Percentiles rank a stretch among this genome's conserved stretches.
These are phyloP conservation scores for Talaromyces albobiverticillius DNA, from an alignment of 2,329 filamentous ascomycete species.

Conservation along the genomic window DNA sequence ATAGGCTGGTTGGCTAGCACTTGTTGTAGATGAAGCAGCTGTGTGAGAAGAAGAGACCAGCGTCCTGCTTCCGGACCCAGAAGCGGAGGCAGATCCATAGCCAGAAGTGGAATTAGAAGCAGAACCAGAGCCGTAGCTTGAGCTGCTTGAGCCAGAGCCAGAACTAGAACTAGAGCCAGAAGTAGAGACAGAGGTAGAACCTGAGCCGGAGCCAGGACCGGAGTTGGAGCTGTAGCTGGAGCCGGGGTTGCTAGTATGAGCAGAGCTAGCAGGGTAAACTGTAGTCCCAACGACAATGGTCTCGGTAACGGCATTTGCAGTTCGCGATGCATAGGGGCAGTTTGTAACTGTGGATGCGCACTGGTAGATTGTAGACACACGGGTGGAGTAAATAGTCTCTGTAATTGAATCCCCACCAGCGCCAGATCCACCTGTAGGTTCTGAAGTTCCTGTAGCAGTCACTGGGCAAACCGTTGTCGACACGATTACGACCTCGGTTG, in stretches of 20 bases:
- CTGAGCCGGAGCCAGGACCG: background rate
- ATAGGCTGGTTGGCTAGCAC: background rate
- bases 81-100: background rate
- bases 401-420: background rate
- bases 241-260: background rate
- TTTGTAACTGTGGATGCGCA: background rate
- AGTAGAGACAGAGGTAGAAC: background rate
- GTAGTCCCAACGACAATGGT: background rate
- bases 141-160: background rate
- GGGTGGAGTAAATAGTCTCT: background rate
- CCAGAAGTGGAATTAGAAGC: background rate
- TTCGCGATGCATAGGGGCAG: constrained; percentile 3
- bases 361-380: constrained; percentile 2
- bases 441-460: background rate
- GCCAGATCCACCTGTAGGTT: background rate
- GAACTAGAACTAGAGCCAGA: background rate
- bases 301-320: background rate
- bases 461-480: background rate
- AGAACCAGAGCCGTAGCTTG: background rate
- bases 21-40: background rate
- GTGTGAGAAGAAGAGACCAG: background rate
- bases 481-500: background rate
- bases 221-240: background rate
- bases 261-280: background rate
- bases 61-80: background rate